Evolutionary conservation across 495 filamentous ascomycete species (phyloP).

Genomic region (Bacidia gigantensis): DNA sequence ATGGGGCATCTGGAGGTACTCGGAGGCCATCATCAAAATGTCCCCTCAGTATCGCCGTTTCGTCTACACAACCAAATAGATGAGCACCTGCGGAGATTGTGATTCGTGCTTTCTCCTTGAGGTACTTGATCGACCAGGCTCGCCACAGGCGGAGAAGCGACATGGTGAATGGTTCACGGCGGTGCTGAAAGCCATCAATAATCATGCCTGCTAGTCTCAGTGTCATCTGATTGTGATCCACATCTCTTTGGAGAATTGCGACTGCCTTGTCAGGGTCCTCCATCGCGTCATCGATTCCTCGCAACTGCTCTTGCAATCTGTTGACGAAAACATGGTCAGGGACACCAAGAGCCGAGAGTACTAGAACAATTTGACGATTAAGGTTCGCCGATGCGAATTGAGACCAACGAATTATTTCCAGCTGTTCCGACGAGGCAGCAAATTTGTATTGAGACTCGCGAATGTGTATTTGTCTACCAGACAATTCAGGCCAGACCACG

Average conservation of each 20-base stretch:
- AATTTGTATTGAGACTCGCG: conserved; percentile 85
- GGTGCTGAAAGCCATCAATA: conserved; percentile 59
- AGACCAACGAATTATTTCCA: conserved; percentile 79
- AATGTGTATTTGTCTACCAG: conserved; percentile 51
- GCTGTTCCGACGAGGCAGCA: conserved; percentile 45
- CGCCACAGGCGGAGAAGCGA: conserved; percentile 65
- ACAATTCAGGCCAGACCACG: conserved; percentile 48
- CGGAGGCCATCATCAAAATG: conserved; percentile 30
- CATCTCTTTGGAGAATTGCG: conserved; percentile 49
- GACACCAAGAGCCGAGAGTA: conserved; percentile 68
- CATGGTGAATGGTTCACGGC: conserved; percentile 66
- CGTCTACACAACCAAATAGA: conserved; percentile 79
- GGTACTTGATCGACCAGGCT: conserved; percentile 65
- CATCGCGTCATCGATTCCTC: conserved; percentile 54
- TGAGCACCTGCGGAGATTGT: conserved; percentile 71
- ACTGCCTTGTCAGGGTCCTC: conserved; percentile 46
- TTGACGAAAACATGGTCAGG: conserved; percentile 48
- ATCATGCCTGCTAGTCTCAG: conserved; percentile 62
- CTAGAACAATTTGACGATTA: conserved; percentile 78
- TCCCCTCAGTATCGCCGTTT: conserved; percentile 62
- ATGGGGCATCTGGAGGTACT: conserved; percentile 12
- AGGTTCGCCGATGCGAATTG: conserved; percentile 59
- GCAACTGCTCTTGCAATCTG: conserved; percentile 52
- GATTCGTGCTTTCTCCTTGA: conserved; percentile 90
- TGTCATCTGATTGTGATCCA: conserved; percentile 81